Conservation (phyloP, 139 green algal species). For the Auxenochlorella pyrenoidosa region DNA sequence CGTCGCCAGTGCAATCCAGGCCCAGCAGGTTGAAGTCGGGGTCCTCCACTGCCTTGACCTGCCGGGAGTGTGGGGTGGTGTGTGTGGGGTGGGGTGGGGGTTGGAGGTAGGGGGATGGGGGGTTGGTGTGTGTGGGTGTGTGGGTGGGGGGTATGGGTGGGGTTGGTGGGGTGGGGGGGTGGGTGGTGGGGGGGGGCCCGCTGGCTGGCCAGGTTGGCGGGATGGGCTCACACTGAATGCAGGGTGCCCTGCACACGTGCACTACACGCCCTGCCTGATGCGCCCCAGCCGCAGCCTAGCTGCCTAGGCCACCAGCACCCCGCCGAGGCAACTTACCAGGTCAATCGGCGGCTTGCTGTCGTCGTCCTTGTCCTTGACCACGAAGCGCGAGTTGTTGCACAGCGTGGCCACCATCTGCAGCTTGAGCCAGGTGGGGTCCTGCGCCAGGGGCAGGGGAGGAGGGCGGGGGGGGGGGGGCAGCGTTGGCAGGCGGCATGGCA, state of each 20-base stretch:
- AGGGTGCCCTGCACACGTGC: too few relatives aligned
- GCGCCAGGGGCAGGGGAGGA: background rate
- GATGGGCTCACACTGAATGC: too few relatives aligned
- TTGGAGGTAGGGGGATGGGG: background rate
- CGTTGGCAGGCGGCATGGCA: background rate
- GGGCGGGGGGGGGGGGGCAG: background rate
- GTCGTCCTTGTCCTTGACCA: slow-evolving; percentile 60
- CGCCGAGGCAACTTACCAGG: too few relatives aligned
- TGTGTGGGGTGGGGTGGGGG: too few relatives aligned
- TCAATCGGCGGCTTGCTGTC: slow-evolving; percentile 46
- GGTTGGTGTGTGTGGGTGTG: background rate
- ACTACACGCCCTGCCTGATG: too few relatives aligned
- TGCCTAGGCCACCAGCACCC: too few relatives aligned
- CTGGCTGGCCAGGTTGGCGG: too few relatives aligned
- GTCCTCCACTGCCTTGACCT: slow-evolving; percentile 51
- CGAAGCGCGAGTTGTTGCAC: slow-evolving; percentile 83
- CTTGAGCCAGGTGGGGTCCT: slow-evolving; percentile 63
- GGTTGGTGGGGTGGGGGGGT: too few relatives aligned
- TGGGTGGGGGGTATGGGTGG: background rate
- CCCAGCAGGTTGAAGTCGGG: slow-evolving; percentile 81
- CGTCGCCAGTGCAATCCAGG: slow-evolving; percentile 72
- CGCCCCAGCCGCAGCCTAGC: too few relatives aligned
- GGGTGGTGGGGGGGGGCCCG: too few relatives aligned
- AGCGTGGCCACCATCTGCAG: slow-evolving; percentile 70
- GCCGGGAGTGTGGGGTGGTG: too few relatives aligned